Evolutionary conservation across 2,329 filamentous ascomycete genomes (phyloP).

Genomic region (Alternaria solani): DNA sequence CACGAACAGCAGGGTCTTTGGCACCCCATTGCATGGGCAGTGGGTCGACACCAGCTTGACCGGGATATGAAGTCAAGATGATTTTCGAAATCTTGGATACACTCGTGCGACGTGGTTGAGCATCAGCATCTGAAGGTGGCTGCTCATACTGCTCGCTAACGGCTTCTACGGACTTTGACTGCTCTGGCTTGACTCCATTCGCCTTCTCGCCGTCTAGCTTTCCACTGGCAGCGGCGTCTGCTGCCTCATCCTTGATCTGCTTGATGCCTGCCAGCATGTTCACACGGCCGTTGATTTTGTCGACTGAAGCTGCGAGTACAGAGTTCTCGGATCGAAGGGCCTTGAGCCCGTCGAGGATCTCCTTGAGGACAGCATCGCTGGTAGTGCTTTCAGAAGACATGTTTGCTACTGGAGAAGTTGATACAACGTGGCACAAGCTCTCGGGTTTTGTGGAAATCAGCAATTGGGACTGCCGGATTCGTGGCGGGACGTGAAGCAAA

Average conservation of each 20-base stretch:
- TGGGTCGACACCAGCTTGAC: conserved; percentile 93
- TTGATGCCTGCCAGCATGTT: conserved; percentile 68
- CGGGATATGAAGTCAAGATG: conserved; percentile 85
- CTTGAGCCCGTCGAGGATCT: conserved; percentile 65
- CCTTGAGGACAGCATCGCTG: conserved; percentile 56
- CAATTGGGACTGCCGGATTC: conserved; percentile 6
- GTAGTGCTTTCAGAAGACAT: conserved; percentile 44
- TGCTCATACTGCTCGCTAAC: conserved; percentile 53
- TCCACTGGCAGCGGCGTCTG: conserved; percentile 32
- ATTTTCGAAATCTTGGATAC: conserved; percentile 65
- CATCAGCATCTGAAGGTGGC: conserved; percentile 42
- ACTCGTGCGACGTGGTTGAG: conserved; percentile 51
- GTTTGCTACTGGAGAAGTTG: conserved; percentile 14
- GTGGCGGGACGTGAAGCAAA: conserved; percentile 21
- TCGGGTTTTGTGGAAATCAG: background rate
- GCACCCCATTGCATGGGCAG: conserved; percentile 88
- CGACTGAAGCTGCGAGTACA: conserved; percentile 64
- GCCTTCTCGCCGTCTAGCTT: conserved; percentile 36
- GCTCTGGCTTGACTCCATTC: conserved; percentile 44
- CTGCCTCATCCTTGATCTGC: conserved; percentile 62
- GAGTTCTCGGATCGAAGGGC: conserved; percentile 65
- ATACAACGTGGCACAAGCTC: background rate
- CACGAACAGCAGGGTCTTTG: conserved; percentile 74
- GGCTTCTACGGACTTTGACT: conserved; percentile 49
- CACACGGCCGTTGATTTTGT: conserved; percentile 68